Conservation (phyloP, 139 green algal species). For the Tetradesmus lagerheimii region DNA sequence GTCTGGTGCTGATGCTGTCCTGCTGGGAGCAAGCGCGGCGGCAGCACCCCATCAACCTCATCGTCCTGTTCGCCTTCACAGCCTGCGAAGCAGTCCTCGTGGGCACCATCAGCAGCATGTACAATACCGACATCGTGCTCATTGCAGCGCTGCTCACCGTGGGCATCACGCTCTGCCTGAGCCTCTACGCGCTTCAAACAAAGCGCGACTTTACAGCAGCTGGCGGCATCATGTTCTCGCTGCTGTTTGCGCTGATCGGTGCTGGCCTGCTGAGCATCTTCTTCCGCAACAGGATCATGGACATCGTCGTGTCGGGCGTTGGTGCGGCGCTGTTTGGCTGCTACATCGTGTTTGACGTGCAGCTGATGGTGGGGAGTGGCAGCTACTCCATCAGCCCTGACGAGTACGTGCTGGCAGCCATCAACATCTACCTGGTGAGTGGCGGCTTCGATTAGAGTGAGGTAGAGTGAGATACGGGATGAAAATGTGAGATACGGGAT, state of each 20-base stretch:
- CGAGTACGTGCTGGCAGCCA: slow-evolving; percentile 62
- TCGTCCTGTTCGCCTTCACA: slow-evolving; percentile 55
- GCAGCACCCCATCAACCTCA: slow-evolving; percentile 49
- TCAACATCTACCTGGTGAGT: slow-evolving; percentile 63
- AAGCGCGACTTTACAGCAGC: slow-evolving; percentile 47
- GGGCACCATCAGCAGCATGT: slow-evolving; percentile 36
- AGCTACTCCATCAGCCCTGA: slow-evolving; percentile 51
- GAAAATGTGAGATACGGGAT: too few relatives aligned
- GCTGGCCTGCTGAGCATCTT: slow-evolving; percentile 36
- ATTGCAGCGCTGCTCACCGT: slow-evolving; percentile 38
- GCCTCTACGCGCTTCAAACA: slow-evolving; percentile 41
- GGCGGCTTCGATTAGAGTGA: too few relatives aligned
- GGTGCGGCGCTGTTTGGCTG: slow-evolving; percentile 12
- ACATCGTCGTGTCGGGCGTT: slow-evolving; percentile 19
- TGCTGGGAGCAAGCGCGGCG: slow-evolving; percentile 42
- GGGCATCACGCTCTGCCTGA: slow-evolving; percentile 18
- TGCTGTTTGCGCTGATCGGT: slow-evolving; percentile 38
- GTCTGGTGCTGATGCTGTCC: background rate
- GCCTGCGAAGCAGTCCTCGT: slow-evolving; percentile 51
- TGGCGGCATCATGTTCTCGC: slow-evolving; percentile 39
- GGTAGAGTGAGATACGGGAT: too few relatives aligned
- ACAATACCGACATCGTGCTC: slow-evolving; percentile 37
- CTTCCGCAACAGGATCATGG: slow-evolving; percentile 7
- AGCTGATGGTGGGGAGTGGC: slow-evolving; percentile 46
- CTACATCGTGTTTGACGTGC: slow-evolving; percentile 49